phyloP scores from a whole-genome alignment of 2,329 filamentous ascomycete genomes.

The Alternaria triticimaculans region DNA sequence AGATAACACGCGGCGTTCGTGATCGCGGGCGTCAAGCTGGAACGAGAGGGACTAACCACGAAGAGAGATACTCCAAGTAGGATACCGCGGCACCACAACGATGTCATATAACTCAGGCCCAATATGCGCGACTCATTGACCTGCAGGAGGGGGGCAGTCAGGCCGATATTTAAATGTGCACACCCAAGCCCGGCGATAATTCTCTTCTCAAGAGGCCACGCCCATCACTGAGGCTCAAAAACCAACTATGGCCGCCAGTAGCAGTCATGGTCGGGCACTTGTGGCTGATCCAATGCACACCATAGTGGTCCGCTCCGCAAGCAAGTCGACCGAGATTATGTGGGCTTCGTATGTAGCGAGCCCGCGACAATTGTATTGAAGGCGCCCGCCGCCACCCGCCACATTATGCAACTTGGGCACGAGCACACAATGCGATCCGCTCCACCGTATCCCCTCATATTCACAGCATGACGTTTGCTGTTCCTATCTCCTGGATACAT shows the following conservation, averaged over 20 bases:
- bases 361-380: neutral
- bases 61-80: constrained; percentile 10
- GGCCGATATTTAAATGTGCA: constrained; percentile 14
- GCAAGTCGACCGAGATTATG: constrained; percentile 30
- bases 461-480: constrained; percentile 12
- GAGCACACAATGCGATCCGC: neutral
- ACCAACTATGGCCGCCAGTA: constrained; percentile 3
- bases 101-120: constrained; percentile 17
- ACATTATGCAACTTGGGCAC: neutral
- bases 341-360: constrained; percentile 29
- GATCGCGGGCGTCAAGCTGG: neutral
- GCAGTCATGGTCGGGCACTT: constrained; percentile 14
- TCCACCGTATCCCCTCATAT: constrained; percentile 12
- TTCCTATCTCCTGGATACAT: constrained; percentile 6
- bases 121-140: constrained; percentile 24
- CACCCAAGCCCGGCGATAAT: constrained; percentile 1
- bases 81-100: constrained; percentile 16
- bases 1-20: constrained; percentile 4
- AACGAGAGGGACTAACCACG: neutral
- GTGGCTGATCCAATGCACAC: constrained; percentile 23
- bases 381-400: constrained; percentile 5
- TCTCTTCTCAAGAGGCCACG: neutral
- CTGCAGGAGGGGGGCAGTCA: constrained; percentile 18
- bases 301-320: constrained; percentile 21
- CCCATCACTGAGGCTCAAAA: constrained; percentile 1